phyloP scores from a whole-genome alignment of 495 filamentous ascomycete genomes.

The Penicillium canescens region DNA sequence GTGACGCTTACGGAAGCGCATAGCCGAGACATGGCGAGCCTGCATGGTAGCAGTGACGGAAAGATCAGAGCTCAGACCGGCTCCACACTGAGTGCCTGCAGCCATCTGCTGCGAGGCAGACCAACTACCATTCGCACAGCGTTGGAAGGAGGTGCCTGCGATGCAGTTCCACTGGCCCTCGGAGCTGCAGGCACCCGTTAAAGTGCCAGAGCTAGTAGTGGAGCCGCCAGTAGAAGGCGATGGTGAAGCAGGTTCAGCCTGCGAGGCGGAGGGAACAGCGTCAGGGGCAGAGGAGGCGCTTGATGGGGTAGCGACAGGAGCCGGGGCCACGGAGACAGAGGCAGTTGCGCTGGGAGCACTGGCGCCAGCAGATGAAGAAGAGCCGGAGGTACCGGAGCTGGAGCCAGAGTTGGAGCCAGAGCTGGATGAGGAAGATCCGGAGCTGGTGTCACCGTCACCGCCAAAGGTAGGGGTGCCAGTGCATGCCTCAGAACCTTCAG shows the following conservation, averaged over 20 bases:
- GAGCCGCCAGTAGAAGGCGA: constrained; percentile 1
- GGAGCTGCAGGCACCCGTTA: constrained; percentile 39
- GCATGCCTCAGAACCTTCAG: constrained; percentile 31
- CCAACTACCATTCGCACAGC: constrained; percentile 66
- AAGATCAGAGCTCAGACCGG: constrained; percentile 51
- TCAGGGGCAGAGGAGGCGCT: constrained; percentile 12
- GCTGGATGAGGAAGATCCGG: constrained; percentile 10
- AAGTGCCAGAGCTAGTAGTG: constrained; percentile 20
- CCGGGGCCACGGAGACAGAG: constrained; percentile 29
- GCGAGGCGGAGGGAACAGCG: constrained; percentile 1
- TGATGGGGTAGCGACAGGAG: constrained; percentile 19
- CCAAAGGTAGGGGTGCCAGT: constrained; percentile 32
- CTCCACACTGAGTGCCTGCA: constrained; percentile 57
- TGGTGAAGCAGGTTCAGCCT: constrained; percentile 7
- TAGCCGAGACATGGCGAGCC: constrained; percentile 30
- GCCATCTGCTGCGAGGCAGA: constrained; percentile 53
- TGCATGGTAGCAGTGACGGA: constrained; percentile 27
- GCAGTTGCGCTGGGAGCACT: constrained; percentile 18
- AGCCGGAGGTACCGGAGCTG: background rate
- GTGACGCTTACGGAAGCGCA: constrained; percentile 34
- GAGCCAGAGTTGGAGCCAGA: constrained; percentile 15
- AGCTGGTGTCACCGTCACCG: constrained; percentile 19
- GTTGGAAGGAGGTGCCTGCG: constrained; percentile 54
- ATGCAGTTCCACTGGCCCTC: constrained; percentile 65
- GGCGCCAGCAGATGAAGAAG: constrained; percentile 12